These are phyloP conservation scores for Blumeria graminis DNA, from an alignment of 2,329 filamentous ascomycete genomes.

Conservation along the genomic window DNA sequence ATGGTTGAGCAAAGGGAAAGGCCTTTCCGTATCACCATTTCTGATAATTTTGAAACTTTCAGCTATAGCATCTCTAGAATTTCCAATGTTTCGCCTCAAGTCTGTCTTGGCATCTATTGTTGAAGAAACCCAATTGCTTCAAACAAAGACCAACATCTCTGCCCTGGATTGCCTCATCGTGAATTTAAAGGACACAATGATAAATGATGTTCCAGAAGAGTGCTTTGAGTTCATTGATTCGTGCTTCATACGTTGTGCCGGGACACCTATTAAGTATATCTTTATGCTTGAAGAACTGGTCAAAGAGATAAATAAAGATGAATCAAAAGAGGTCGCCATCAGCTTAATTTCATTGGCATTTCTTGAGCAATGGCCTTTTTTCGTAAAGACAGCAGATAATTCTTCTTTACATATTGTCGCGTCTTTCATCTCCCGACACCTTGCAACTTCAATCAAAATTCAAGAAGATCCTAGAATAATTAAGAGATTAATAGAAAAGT, in stretches of 20 bases:
- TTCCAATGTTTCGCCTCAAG: slow-evolving; percentile 26
- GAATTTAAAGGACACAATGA: slow-evolving; percentile 9
- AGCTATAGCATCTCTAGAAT: slow-evolving; percentile 22
- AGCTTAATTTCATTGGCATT: slow-evolving; percentile 47
- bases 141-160: slow-evolving; percentile 19
- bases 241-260: slow-evolving; percentile 50
- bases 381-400: slow-evolving; percentile 25
- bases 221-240: slow-evolving; percentile 61
- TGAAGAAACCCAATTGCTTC: slow-evolving; percentile 41
- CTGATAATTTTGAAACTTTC: slow-evolving; percentile 41
- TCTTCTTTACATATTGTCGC: slow-evolving; percentile 24
- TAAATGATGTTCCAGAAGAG: slow-evolving; percentile 16
- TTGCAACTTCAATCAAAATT: slow-evolving; percentile 27
- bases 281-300: slow-evolving; percentile 35
- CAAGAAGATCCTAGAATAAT: slow-evolving; percentile 26
- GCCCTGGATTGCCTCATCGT: slow-evolving; percentile 25
- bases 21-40: slow-evolving; percentile 42
- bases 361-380: slow-evolving; percentile 55
- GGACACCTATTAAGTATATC: slow-evolving; percentile 62
- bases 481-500: slow-evolving; percentile 20
- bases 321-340: slow-evolving; percentile 17
- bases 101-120: slow-evolving; percentile 35
- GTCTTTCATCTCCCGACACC: slow-evolving; percentile 31
- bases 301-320: slow-evolving; percentile 16
- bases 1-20: slow-evolving; percentile 62